These are phyloP conservation scores for Thozetella sp. DNA, from an alignment of 495 filamentous ascomycete genomes.

Conservation along the genomic window DNA sequence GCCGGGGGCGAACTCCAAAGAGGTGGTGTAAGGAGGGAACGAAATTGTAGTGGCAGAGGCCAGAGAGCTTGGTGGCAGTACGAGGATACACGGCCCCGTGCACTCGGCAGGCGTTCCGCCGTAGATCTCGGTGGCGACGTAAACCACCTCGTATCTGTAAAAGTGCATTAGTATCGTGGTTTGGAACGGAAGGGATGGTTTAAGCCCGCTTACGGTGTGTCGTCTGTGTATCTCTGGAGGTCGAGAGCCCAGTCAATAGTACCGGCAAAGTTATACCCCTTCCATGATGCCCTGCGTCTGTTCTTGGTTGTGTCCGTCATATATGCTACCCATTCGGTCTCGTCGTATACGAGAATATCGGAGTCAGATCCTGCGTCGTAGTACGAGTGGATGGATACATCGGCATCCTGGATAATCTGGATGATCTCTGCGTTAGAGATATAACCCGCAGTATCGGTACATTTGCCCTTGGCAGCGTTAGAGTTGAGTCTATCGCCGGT, in stretches of 20 bases:
- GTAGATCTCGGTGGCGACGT: neutral
- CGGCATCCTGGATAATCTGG: slow-evolving; percentile 16
- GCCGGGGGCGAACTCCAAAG: neutral
- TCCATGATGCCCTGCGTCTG: slow-evolving; percentile 17
- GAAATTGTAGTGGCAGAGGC: neutral
- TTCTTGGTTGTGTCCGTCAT: slow-evolving; percentile 30
- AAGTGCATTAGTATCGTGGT: neutral
- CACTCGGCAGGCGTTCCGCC: slow-evolving; percentile 4
- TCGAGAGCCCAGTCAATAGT: slow-evolving; percentile 42
- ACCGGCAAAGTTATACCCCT: slow-evolving; percentile 25
- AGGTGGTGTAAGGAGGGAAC: slow-evolving; percentile 3
- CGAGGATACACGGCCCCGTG: slow-evolving; percentile 3
- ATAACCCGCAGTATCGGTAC: slow-evolving; percentile 33
- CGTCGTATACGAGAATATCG: slow-evolving; percentile 40
- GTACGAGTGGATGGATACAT: slow-evolving; percentile 7
- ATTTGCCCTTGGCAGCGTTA: slow-evolving; percentile 22
- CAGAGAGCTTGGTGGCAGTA: slow-evolving; percentile 1
- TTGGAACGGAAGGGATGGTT: neutral
- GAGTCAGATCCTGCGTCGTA: slow-evolving; percentile 21
- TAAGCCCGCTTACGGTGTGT: slow-evolving; percentile 1
- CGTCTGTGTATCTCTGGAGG: slow-evolving; percentile 17
- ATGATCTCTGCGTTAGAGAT: slow-evolving; percentile 31
- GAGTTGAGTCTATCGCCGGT: slow-evolving; percentile 11
- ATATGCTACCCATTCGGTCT: slow-evolving; percentile 41
- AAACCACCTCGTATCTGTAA: slow-evolving; percentile 2